These are phyloP conservation scores for Poronia punctata DNA, from an alignment of 495 filamentous ascomycete genomes.

Conservation along the genomic window DNA sequence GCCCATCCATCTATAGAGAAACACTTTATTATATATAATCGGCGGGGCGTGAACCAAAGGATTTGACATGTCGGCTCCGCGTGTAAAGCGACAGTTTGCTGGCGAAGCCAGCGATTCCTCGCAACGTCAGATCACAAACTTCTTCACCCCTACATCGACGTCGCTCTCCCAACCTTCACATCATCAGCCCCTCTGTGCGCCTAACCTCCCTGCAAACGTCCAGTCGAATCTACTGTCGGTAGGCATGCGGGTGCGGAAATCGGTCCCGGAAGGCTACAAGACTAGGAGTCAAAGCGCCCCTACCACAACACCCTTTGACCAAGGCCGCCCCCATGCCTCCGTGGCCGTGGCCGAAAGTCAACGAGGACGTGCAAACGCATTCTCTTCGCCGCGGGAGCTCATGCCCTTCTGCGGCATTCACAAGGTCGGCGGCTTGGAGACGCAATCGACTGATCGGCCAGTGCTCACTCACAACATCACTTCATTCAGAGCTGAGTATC, in stretches of 20 bases:
- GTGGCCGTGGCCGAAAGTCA: slow-evolving; percentile 12
- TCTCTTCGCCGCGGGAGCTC: slow-evolving; percentile 45
- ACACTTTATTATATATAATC: too few relatives aligned
- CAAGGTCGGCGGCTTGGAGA: slow-evolving; percentile 51
- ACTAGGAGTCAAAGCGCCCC: slow-evolving; percentile 47
- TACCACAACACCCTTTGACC: slow-evolving; percentile 2
- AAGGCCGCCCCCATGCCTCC: too few relatives aligned
- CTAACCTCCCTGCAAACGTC: slow-evolving; percentile 49
- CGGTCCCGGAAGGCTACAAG: slow-evolving; percentile 87
- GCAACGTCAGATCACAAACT: slow-evolving; percentile 44
- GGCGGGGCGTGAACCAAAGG: too few relatives aligned
- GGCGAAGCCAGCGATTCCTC: slow-evolving; percentile 43
- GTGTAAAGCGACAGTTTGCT: slow-evolving; percentile 45
- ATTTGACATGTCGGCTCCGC: slow-evolving; percentile 32
- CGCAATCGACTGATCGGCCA: slow-evolving; percentile 32
- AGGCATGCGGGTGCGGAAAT: slow-evolving; percentile 89
- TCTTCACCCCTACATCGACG: slow-evolving; percentile 28
- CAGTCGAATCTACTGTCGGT: slow-evolving; percentile 77
- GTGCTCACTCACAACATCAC: neutral
- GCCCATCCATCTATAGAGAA: too few relatives aligned
- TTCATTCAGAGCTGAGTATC: slow-evolving; percentile 3
- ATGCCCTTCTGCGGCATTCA: slow-evolving; percentile 71
- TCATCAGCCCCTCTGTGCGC: neutral
- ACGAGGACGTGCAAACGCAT: slow-evolving; percentile 24
- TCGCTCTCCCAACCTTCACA: slow-evolving; percentile 24